Evolutionary conservation across 805 yeast genomes (phyloP).

Genomic region (Monosporozyma aerobia): DNA sequence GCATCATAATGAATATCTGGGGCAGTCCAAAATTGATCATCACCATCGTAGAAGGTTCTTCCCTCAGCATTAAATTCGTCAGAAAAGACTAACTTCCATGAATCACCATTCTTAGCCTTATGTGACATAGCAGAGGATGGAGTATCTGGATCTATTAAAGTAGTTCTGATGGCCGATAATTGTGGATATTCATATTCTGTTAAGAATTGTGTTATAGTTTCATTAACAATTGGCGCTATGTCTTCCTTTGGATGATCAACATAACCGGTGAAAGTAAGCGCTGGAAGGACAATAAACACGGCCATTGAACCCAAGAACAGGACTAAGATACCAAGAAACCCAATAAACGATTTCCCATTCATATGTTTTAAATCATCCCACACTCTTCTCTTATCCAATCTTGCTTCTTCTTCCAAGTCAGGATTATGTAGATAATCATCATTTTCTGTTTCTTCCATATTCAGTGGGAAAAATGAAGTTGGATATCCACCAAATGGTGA

Average conservation of each 20-base stretch:
- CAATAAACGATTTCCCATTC: slow-evolving; percentile 55
- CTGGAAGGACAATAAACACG: slow-evolving; percentile 76
- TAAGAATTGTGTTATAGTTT: slow-evolving; percentile 33
- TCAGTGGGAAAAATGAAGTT: slow-evolving; percentile 81
- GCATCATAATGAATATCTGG: slow-evolving; percentile 79
- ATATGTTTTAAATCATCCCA: slow-evolving; percentile 52
- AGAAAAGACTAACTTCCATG: slow-evolving; percentile 73
- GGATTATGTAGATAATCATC: slow-evolving; percentile 96
- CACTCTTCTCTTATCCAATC: slow-evolving; percentile 64
- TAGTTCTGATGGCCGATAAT: slow-evolving; percentile 42
- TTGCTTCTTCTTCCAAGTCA: slow-evolving; percentile 87
- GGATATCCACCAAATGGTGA: slow-evolving; percentile 97
- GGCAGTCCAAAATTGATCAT: slow-evolving; percentile 87
- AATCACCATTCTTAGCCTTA: slow-evolving; percentile 48
- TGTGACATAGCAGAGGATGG: slow-evolving; percentile 42
- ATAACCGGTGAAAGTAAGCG: slow-evolving; percentile 71
- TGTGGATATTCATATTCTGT: slow-evolving; percentile 43
- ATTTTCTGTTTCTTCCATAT: slow-evolving; percentile 85
- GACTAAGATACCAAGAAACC: slow-evolving; percentile 49
- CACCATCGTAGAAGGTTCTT: slow-evolving; percentile 81
- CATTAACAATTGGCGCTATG: background rate
- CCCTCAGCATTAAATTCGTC: slow-evolving; percentile 91
- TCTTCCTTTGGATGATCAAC: slow-evolving; percentile 21
- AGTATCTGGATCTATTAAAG: slow-evolving; percentile 54
- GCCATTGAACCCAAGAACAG: slow-evolving; percentile 53